Conservation (phyloP, 768 basidiomycete genomes). For the Trametes villosa region DNA sequence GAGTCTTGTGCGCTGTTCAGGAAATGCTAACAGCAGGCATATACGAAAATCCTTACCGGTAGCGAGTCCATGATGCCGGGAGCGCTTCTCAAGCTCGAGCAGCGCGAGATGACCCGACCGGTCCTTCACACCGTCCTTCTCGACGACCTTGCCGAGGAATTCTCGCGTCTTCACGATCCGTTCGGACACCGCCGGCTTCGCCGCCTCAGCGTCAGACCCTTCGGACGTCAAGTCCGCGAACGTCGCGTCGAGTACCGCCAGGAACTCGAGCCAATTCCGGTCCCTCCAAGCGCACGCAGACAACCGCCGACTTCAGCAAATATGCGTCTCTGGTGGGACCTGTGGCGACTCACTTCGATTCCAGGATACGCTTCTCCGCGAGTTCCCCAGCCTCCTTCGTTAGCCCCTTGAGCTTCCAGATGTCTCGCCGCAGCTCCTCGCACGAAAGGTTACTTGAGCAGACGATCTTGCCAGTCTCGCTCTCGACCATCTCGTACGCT, state of each 20-base stretch:
- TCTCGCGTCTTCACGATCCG: conserved; percentile 49
- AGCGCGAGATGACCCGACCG: conserved; percentile 75
- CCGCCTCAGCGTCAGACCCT: conserved; percentile 34
- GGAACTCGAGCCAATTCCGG: conserved; percentile 86
- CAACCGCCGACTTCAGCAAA: conserved; percentile 4
- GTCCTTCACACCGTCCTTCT: conserved; percentile 71
- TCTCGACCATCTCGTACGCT: conserved; percentile 68
- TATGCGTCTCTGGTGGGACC: neutral
- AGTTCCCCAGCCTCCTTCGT: conserved; percentile 62
- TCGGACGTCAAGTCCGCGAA: conserved; percentile 48
- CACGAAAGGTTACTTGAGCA: conserved; percentile 74
- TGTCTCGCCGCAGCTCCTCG: conserved; percentile 74
- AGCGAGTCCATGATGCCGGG: conserved; percentile 50
- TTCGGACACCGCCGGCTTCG: conserved; percentile 42
- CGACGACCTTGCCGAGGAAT: conserved; percentile 60
- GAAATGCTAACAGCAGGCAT: neutral
- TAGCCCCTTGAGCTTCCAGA: conserved; percentile 62
- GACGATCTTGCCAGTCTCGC: conserved; percentile 67
- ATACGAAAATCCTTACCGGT: conserved; percentile 41
- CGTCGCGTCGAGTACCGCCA: conserved; percentile 71
- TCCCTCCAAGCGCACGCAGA: conserved; percentile 48
- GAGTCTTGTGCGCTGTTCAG: conserved; percentile 42
- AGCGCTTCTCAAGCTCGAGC: conserved; percentile 74
- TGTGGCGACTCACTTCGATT: conserved; percentile 54
- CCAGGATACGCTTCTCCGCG: conserved; percentile 61